Percentiles rank a stretch among this genome's conserved stretches.
Conservation (phyloP, 2,329 filamentous ascomycete species). For the Grosmannia clavigera region DNA sequence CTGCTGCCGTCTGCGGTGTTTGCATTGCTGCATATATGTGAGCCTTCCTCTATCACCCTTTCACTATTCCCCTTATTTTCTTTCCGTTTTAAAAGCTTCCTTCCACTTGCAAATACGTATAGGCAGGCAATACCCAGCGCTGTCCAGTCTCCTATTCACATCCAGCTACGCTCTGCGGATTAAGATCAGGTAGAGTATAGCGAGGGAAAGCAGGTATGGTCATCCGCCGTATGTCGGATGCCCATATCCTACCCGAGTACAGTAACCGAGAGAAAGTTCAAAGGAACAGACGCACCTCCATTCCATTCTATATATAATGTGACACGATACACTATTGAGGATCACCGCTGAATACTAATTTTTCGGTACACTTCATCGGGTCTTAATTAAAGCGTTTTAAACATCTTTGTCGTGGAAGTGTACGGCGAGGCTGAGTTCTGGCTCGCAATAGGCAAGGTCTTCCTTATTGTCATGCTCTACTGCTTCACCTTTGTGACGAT, state of each 20-base stretch:
- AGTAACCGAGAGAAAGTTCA: neutral
- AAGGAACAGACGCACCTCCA: neutral
- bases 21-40: constrained; percentile 25
- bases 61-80: neutral
- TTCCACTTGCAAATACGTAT: neutral
- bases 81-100: neutral
- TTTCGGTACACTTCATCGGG: neutral
- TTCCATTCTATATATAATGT: neutral
- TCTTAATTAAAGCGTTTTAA: constrained; percentile 5
- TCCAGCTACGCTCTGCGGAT: too few relatives aligned
- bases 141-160: neutral
- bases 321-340: neutral
- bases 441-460: constrained; percentile 31
- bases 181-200: too few relatives aligned
- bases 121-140: neutral
- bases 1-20: constrained; percentile 41
- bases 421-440: constrained; percentile 32
- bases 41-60: neutral
- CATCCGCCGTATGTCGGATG: too few relatives aligned
- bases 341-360: neutral
- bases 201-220: too few relatives aligned
- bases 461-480: constrained; percentile 43
- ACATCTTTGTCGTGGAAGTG: constrained; percentile 23
- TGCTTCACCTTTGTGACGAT: constrained; percentile 43
- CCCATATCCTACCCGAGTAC: too few relatives aligned